Percentiles rank a stretch among this genome's conserved stretches.
Conservation (phyloP, 345 rosid genomes). For the Citrus sp. region DNA sequence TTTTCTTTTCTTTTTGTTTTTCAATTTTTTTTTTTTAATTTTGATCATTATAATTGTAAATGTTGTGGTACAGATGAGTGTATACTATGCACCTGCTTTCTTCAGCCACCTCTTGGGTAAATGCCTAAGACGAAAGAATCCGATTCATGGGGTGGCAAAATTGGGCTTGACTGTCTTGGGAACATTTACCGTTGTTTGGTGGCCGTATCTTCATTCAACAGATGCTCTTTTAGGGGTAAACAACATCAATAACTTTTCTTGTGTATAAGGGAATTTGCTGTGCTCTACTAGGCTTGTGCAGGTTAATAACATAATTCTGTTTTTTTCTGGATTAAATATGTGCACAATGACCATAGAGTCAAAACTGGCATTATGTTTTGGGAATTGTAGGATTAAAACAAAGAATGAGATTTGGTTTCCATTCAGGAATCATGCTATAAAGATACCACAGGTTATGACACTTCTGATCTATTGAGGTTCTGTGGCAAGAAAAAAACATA, state of each 20-base stretch:
- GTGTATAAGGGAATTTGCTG: background rate
- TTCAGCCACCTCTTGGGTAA: slow-evolving; percentile 84
- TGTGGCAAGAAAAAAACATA: background rate
- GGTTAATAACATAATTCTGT: background rate
- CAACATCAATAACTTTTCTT: background rate
- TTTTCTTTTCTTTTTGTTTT: background rate
- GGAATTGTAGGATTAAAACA: background rate
- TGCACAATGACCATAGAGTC: background rate
- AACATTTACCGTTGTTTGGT: slow-evolving; percentile 84
- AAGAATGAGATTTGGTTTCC: background rate
- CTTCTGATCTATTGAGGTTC: background rate
- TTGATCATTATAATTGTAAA: background rate
- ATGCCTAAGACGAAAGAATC: slow-evolving; percentile 65
- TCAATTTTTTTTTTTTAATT: background rate
- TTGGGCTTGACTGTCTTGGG: slow-evolving; percentile 62
- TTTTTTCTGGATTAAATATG: slow-evolving; percentile 6
- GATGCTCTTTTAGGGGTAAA: slow-evolving; percentile 65
- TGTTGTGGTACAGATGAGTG: slow-evolving; percentile 70
- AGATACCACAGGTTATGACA: background rate
- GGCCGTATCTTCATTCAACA: slow-evolving; percentile 72
- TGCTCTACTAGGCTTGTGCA: background rate
- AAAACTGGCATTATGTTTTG: background rate
- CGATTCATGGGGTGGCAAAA: slow-evolving; percentile 58
- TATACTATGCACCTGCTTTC: slow-evolving; percentile 91
- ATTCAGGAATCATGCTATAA: background rate